Base-by-base conservation (phyloP, 257 asterid species). In the Osmanthus fragrans region DNA sequence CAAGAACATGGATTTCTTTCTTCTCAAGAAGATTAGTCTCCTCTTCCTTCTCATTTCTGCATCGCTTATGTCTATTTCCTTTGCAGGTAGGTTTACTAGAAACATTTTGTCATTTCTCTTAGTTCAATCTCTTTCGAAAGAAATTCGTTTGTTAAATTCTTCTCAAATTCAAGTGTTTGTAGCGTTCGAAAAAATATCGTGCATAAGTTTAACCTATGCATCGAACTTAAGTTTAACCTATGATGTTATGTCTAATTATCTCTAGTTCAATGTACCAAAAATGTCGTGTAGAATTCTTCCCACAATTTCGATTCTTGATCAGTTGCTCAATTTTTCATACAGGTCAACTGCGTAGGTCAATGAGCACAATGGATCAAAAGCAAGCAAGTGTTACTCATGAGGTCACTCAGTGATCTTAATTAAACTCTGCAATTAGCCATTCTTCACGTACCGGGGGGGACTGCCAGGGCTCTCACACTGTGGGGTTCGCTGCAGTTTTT, bases 1-100 rank as follows among this genome's bases (percentile, higher is more conserved):
- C 32, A 10, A 60, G 33, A 60, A 60, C 30, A 60, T 60, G 67
- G 67, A 3, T 60, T 60, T 60, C 33, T 60, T 60, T 32, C 67
- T 2, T 84, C 37, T 82, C 84, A 87, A 87, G 91, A 89, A 92
- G 54, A 77, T 84, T 81, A 76, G 79, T 85, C 74, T 94, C 49
- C 85, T 94, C 83, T 86, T 88, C 80, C 91, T 94, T 85, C 82
- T 94, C 85, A 40, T 94, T 85, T 86, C 89, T 72, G 85, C 89
- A 1, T 81, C 91, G 56, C 67, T 90, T 81, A 19, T 89, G 32
- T 80, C 94, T 12, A 78, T 92, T 76, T 90, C 96, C 40, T 80
- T 87, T 82, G 96, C 96, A 87, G 97, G 96, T 92, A 60, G 9
- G 45, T 78, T 23, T 75, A 65, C 19, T 5, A 16, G 58, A 19